Evolutionary conservation across 1,139 yeast species (phyloP).

Genomic region (Eremothecium sinecaudum): DNA sequence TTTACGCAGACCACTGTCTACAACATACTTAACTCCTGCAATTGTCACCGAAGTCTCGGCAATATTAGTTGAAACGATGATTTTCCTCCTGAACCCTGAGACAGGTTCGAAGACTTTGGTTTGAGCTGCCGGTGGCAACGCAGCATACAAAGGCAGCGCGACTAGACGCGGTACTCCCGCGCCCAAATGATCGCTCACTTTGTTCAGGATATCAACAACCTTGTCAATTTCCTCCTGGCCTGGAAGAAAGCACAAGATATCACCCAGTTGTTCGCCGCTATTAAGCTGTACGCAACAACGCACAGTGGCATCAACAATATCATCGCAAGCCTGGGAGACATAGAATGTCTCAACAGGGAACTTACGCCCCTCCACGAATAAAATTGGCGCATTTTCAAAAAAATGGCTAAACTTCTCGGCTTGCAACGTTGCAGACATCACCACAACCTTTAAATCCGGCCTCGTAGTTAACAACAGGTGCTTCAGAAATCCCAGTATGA

Average conservation of each 20-base stretch:
- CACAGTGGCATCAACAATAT: constrained; percentile 71
- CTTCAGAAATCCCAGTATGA: constrained; percentile 80
- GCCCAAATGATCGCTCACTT: constrained; percentile 54
- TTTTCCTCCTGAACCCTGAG: constrained; percentile 50
- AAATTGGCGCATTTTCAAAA: constrained; percentile 67
- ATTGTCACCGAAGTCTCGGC: constrained; percentile 97
- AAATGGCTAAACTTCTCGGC: constrained; percentile 81
- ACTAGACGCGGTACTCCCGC: constrained; percentile 55
- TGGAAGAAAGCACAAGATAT: constrained; percentile 78
- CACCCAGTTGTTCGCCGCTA: constrained; percentile 73
- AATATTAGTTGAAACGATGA: constrained; percentile 84
- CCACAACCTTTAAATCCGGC: constrained; percentile 42
- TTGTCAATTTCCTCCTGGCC: constrained; percentile 98
- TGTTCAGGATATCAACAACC: constrained; percentile 53
- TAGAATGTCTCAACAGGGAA: constrained; percentile 72
- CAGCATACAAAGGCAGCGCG: constrained; percentile 85
- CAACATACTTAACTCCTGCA: constrained; percentile 87
- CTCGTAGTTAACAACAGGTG: constrained; percentile 46
- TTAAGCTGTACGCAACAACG: constrained; percentile 72
- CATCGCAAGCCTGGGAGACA: constrained; percentile 54
- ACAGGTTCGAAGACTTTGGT: constrained; percentile 62
- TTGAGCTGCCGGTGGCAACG: constrained; percentile 79
- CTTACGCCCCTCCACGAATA: constrained; percentile 84
- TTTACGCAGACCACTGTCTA: constrained; percentile 86
- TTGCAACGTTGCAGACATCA: constrained; percentile 93